Percentiles rank a stretch among this genome's conserved stretches.
Conservation (phyloP, 139 green algal species). For the Trebouxia sp. region DNA sequence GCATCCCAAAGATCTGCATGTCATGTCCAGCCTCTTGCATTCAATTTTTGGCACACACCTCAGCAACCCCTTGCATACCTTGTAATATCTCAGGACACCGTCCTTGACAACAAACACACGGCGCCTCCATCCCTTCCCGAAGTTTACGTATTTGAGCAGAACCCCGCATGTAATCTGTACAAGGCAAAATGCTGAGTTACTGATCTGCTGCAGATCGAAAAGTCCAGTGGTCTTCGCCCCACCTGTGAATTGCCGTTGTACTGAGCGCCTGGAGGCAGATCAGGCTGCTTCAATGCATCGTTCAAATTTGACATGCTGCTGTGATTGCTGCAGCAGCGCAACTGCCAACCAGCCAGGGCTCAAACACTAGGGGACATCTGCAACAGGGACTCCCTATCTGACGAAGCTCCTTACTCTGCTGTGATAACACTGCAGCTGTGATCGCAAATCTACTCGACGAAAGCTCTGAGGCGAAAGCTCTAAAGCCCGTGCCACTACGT, state of each 20-base stretch:
- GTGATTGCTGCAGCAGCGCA: conserved; percentile 14
- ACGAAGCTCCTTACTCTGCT: too few relatives aligned
- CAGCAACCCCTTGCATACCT: conserved; percentile 39
- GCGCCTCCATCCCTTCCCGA: conserved; percentile 69
- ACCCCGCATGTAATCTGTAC: conserved; percentile 67
- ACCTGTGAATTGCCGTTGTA: neutral
- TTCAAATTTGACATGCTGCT: conserved; percentile 11
- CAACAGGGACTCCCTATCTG: too few relatives aligned
- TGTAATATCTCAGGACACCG: conserved; percentile 80
- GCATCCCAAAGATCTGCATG: conserved; percentile 53
- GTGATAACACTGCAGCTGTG: too few relatives aligned
- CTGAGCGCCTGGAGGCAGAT: neutral
- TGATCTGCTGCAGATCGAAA: neutral
- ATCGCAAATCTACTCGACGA: too few relatives aligned
- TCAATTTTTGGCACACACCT: neutral
- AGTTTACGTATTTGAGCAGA: conserved; percentile 80
- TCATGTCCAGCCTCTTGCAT: neutral
- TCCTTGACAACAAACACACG: conserved; percentile 77
- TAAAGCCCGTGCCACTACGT: too few relatives aligned
- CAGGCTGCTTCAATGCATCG: conserved; percentile 1
- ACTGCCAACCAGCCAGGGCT: neutral
- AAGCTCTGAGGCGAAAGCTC: too few relatives aligned
- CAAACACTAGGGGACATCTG: neutral
- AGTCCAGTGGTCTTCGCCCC: neutral
- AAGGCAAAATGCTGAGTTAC: neutral